Evolutionary conservation across 2,329 filamentous ascomycete genomes (phyloP).

Genomic region (Colletotrichum abscissum): DNA sequence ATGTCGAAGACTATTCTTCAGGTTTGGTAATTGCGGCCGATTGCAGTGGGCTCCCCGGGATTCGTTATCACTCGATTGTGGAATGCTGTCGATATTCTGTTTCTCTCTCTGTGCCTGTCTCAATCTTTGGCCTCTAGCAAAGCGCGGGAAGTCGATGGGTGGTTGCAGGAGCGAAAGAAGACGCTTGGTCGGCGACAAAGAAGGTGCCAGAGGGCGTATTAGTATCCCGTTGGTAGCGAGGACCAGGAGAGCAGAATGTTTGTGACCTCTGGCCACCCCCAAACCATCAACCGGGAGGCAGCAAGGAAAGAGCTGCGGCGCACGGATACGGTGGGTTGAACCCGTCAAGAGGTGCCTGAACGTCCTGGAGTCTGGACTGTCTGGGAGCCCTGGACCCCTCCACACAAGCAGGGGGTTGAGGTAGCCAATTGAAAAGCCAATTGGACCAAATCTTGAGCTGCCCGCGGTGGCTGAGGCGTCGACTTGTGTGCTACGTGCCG

Average conservation of each 20-base stretch:
- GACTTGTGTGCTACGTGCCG: neutral
- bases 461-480: constrained; percentile 2
- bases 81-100: neutral
- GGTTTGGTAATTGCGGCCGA: neutral
- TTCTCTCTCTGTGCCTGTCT: no score
- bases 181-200: neutral
- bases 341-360: neutral
- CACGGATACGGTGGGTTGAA: constrained; percentile 25
- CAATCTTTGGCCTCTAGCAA: neutral
- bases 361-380: no score
- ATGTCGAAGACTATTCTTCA: neutral
- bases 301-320: neutral
- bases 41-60: neutral
- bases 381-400: neutral
- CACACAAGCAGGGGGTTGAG: constrained; percentile 6
- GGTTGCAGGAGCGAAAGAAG: constrained; percentile 11
- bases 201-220: constrained; percentile 7
- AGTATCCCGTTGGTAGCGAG: neutral
- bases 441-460: neutral
- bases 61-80: neutral
- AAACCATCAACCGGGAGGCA: neutral
- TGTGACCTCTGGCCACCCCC: neutral
- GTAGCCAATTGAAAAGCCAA: neutral
- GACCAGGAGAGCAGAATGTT: neutral
- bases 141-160: neutral